These are phyloP conservation scores for Sordariomycetes sp. DNA, from an alignment of 2,329 filamentous ascomycete genomes.

Conservation along the genomic window DNA sequence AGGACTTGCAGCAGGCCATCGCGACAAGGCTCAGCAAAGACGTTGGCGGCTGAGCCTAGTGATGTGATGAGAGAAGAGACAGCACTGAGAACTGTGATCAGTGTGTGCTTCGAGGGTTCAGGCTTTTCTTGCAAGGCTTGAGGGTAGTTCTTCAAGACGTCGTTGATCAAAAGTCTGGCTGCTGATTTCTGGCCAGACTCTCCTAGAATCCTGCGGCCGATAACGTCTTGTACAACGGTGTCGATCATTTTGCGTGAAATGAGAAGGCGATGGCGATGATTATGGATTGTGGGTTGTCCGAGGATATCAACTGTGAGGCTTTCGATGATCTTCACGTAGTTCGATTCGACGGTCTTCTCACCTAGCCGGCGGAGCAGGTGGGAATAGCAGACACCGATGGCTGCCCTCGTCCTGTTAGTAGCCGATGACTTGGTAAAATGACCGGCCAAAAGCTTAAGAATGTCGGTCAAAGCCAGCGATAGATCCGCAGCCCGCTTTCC, in stretches of 20 bases:
- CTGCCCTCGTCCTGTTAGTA: slow-evolving; percentile 71
- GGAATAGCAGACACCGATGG: slow-evolving; percentile 80
- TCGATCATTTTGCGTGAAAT: slow-evolving; percentile 79
- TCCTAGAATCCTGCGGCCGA: slow-evolving; percentile 73
- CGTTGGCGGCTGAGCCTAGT: slow-evolving; percentile 72
- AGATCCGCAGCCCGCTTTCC: slow-evolving; percentile 64
- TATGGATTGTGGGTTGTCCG: slow-evolving; percentile 63
- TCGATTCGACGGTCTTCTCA: slow-evolving; percentile 71
- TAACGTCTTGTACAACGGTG: slow-evolving; percentile 72
- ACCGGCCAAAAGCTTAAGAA: slow-evolving; percentile 67
- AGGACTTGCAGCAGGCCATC: slow-evolving; percentile 85
- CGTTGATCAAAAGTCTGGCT: slow-evolving; percentile 73
- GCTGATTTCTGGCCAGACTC: slow-evolving; percentile 83
- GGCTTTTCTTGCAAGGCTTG: slow-evolving; percentile 78
- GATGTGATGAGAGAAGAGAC: slow-evolving; percentile 69
- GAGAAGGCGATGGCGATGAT: slow-evolving; percentile 81
- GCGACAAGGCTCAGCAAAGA: slow-evolving; percentile 72
- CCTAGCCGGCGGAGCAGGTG: slow-evolving; percentile 71
- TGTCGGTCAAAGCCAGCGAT: slow-evolving; percentile 64
- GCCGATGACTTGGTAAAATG: slow-evolving; percentile 76
- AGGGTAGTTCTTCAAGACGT: slow-evolving; percentile 88
- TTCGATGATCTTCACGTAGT: slow-evolving; percentile 73
- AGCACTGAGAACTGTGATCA: slow-evolving; percentile 72
- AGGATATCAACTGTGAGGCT: slow-evolving; percentile 75
- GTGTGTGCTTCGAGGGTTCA: slow-evolving; percentile 79